Evolutionary conservation across 306 rosid species (phyloP).

Genomic region (Neltuma alba): DNA sequence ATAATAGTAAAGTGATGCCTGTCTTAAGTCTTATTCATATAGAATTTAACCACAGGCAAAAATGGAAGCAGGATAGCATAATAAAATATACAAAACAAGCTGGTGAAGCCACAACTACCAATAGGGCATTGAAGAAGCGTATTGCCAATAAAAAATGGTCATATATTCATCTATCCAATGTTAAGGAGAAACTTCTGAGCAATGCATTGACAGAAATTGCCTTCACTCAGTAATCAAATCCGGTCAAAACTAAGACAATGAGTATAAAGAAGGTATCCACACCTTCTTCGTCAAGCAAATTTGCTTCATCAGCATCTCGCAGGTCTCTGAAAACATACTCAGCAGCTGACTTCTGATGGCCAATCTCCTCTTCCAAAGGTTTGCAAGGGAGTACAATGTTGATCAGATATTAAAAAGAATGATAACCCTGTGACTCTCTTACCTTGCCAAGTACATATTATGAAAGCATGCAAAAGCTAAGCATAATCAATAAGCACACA

Average conservation of each 20-base stretch:
- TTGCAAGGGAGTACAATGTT: constrained; percentile 33
- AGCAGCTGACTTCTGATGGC: constrained; percentile 64
- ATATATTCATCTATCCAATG: constrained; percentile 14
- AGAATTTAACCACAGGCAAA: background rate
- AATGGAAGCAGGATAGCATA: constrained; percentile 6
- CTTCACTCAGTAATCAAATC: constrained; percentile 3
- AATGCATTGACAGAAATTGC: constrained; percentile 11
- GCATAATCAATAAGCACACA: background rate
- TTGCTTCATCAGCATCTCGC: constrained; percentile 84
- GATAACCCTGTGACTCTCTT: background rate
- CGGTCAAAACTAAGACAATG: constrained; percentile 7
- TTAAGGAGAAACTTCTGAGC: background rate
- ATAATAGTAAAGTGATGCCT: background rate
- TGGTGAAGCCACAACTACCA: constrained; percentile 12
- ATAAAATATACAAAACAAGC: background rate
- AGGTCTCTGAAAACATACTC: constrained; percentile 63
- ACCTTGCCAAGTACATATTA: background rate
- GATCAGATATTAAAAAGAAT: constrained; percentile 34
- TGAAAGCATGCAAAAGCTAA: constrained; percentile 15
- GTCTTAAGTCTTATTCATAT: background rate
- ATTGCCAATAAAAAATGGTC: background rate
- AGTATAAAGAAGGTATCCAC: constrained; percentile 15
- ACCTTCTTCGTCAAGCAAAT: constrained; percentile 92
- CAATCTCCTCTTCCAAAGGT: constrained; percentile 63
- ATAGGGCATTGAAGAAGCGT: background rate